Evolutionary conservation across 805 yeast genomes (phyloP).

Genomic region (Saturnispora quitensis): DNA sequence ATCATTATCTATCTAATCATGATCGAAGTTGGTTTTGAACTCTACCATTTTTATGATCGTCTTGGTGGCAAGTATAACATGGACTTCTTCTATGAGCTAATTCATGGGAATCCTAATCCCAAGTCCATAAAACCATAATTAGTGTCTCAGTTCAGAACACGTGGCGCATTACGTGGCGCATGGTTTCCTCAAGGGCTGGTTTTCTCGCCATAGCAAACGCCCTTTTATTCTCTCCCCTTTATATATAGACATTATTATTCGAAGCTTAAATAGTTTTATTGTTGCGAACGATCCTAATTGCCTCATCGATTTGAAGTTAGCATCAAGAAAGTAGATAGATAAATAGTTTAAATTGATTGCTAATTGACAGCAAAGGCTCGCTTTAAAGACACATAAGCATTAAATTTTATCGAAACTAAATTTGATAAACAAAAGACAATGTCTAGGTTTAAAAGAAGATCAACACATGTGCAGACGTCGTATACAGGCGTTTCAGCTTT

Average conservation of each 20-base stretch:
- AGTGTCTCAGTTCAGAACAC: not conserved
- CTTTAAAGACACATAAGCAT: not conserved
- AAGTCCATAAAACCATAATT: not conserved
- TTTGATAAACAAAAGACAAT: not conserved
- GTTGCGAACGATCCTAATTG: not conserved
- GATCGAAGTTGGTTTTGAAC: slow-evolving; percentile 79
- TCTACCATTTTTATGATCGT: slow-evolving; percentile 61
- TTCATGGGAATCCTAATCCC: slow-evolving; percentile 2
- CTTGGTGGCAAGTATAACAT: slow-evolving; percentile 20
- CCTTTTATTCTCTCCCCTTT: not conserved
- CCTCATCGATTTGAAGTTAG: not conserved
- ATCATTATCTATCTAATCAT: slow-evolving; percentile 74
- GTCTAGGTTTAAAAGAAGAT: not conserved
- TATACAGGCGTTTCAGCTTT: slow-evolving; percentile 16
- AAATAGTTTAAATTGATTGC: not conserved
- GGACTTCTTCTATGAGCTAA: slow-evolving; percentile 9
- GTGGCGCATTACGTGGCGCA: slow-evolving; percentile 1
- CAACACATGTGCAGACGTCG: slow-evolving; percentile 9
- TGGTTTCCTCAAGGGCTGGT: not conserved
- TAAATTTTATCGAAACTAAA: not conserved
- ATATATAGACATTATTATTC: not conserved
- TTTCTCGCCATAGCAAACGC: not conserved
- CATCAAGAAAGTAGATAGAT: not conserved
- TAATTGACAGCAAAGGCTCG: not conserved
- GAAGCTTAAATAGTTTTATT: not conserved